Conservation (phyloP, 2,329 filamentous ascomycete species). For the Phialemonium atrogriseum region DNA sequence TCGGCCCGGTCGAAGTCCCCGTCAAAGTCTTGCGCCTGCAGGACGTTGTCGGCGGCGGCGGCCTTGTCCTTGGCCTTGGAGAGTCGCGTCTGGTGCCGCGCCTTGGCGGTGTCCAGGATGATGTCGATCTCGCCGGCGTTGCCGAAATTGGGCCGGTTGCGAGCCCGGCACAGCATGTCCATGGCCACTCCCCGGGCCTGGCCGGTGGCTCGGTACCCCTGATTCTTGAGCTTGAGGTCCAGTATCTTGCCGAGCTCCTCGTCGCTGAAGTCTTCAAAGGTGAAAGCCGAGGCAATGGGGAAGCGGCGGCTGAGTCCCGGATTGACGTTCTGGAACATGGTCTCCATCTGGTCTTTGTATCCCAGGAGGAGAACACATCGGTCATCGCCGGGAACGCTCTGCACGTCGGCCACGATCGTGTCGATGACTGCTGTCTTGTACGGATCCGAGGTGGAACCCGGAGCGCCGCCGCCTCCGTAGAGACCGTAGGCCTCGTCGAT, state of each 20-base stretch:
- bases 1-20: conserved; percentile 47
- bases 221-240: conserved; percentile 50
- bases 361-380: conserved; percentile 64
- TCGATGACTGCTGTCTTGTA: conserved; percentile 62
- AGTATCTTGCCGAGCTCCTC: conserved; percentile 51
- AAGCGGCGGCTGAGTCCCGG: conserved; percentile 62
- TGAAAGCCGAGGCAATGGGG: conserved; percentile 52
- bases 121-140: conserved; percentile 70
- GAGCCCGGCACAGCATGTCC: conserved; percentile 50
- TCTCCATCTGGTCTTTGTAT: conserved; percentile 60
- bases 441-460: conserved; percentile 18
- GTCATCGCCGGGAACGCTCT: conserved; percentile 62
- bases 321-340: conserved; percentile 68
- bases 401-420: conserved; percentile 66
- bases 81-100: conserved; percentile 21
- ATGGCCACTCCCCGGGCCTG: conserved; percentile 45
- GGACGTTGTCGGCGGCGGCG: conserved; percentile 11
- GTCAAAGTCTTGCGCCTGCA: conserved; percentile 44
- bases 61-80: conserved; percentile 13
- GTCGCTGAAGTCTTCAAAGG: conserved; percentile 60
- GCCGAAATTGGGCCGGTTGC: conserved; percentile 59
- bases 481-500: conserved; percentile 76
- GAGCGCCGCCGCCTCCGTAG: conserved; percentile 27
- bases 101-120: conserved; percentile 51
- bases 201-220: conserved; percentile 43